Conservation (phyloP, 495 filamentous ascomycete species). For the Penicillium coffeae region DNA sequence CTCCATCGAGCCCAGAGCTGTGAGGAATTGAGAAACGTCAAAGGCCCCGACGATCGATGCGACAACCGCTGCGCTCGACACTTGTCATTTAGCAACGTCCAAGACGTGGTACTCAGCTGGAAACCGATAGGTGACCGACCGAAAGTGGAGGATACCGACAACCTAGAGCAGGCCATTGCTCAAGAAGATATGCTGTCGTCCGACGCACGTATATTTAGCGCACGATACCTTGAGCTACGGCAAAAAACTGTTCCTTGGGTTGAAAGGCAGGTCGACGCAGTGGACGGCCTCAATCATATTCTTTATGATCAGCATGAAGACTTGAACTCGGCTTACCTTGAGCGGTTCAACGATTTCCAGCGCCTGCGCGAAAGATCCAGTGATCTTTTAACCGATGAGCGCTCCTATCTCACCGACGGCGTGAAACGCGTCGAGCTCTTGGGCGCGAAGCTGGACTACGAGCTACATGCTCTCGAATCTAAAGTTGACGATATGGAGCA, state of each 20-base stretch:
- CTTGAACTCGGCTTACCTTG: slow-evolving; percentile 64
- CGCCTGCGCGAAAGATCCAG: slow-evolving; percentile 60
- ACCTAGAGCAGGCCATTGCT: slow-evolving; percentile 40
- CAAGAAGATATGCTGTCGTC: slow-evolving; percentile 52
- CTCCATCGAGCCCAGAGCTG: slow-evolving; percentile 47
- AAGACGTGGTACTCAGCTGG: slow-evolving; percentile 80
- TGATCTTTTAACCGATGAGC: slow-evolving; percentile 65
- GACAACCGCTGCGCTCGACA: slow-evolving; percentile 64
- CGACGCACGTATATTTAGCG: slow-evolving; percentile 59
- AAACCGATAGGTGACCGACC: slow-evolving; percentile 41
- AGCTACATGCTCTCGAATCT: slow-evolving; percentile 73
- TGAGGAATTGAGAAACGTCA: slow-evolving; percentile 23
- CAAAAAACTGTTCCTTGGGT: slow-evolving; percentile 61
- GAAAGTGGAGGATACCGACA: slow-evolving; percentile 22
- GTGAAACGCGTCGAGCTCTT: slow-evolving; percentile 80
- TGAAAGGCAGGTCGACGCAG: slow-evolving; percentile 53
- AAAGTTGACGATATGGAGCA: slow-evolving; percentile 88
- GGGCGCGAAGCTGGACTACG: slow-evolving; percentile 89
- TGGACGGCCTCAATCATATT: slow-evolving; percentile 61
- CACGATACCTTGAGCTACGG: slow-evolving; percentile 42
- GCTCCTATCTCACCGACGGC: slow-evolving; percentile 61
- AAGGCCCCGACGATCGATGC: slow-evolving; percentile 20
- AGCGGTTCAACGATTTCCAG: slow-evolving; percentile 62
- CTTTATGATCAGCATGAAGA: slow-evolving; percentile 58
- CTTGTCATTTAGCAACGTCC: slow-evolving; percentile 84